phyloP scores from a whole-genome alignment of 352 stramenopile genomes.

The Phytophthora hibernalis region DNA sequence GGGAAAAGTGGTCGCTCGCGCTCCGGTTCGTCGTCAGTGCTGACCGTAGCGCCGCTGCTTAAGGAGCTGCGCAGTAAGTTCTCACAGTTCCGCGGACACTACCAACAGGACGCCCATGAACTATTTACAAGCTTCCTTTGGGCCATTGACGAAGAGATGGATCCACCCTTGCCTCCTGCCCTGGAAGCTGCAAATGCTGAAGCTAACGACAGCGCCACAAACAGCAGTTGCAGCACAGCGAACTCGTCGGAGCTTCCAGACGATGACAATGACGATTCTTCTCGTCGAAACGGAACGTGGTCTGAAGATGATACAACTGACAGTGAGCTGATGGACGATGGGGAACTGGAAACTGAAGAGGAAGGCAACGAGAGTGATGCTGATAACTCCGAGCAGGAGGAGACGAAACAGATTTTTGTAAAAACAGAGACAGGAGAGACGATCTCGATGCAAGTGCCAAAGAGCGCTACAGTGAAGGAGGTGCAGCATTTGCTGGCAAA shows the following conservation, averaged over 20 bases:
- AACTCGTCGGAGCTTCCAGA: slow-evolving; percentile 39
- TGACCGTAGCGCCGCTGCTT: slow-evolving; percentile 67
- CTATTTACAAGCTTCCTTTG: slow-evolving; percentile 94
- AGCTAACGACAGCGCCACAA: slow-evolving; percentile 24
- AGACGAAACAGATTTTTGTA: slow-evolving; percentile 67
- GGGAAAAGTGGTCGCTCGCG: slow-evolving; percentile 28
- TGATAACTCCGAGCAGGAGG: slow-evolving; percentile 33
- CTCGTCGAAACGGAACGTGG: slow-evolving; percentile 23
- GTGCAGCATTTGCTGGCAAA: slow-evolving; percentile 65
- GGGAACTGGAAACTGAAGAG: slow-evolving; percentile 30
- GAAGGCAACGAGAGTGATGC: slow-evolving; percentile 36
- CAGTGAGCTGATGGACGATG: slow-evolving; percentile 20
- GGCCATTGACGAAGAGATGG: slow-evolving; percentile 79
- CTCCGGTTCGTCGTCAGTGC: slow-evolving; percentile 47
- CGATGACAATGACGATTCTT: slow-evolving; percentile 30
- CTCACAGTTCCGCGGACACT: slow-evolving; percentile 92
- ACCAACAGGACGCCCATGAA: slow-evolving; percentile 98
- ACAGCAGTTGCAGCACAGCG: slow-evolving; percentile 30
- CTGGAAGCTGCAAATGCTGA: slow-evolving; percentile 13
- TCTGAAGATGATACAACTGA: slow-evolving; percentile 35
- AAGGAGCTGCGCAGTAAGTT: slow-evolving; percentile 87
- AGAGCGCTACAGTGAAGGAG: slow-evolving; percentile 52
- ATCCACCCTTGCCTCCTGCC: slow-evolving; percentile 39
- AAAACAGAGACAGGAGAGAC: slow-evolving; percentile 70
- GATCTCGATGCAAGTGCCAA: slow-evolving; percentile 63